Percentiles rank a stretch among this genome's conserved stretches.
Evolutionary conservation across 306 rosid species (phyloP).

Genomic region (Ammopiptanthus mongolicus): DNA sequence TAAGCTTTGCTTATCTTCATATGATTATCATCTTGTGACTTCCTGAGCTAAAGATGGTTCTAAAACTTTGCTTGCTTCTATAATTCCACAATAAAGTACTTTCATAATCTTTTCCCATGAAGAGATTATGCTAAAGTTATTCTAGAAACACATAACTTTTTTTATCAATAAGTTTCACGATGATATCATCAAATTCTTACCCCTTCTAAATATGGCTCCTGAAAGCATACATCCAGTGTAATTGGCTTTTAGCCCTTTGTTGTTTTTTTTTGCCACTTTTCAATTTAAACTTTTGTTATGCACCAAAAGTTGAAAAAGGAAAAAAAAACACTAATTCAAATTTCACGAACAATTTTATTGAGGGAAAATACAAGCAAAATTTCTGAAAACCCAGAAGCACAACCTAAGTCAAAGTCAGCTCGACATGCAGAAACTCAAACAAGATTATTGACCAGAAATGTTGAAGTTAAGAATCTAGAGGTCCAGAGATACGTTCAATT

Average conservation of each 20-base stretch:
- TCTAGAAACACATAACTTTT: too few species aligned
- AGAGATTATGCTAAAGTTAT: too few species aligned
- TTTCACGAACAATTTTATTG: not conserved
- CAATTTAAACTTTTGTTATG: not conserved
- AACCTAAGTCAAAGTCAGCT: not conserved
- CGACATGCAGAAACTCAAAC: not conserved
- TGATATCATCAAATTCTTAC: too few species aligned
- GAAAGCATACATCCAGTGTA: too few species aligned
- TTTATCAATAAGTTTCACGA: too few species aligned
- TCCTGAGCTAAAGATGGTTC: slow-evolving; percentile 1
- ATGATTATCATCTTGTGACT: not conserved
- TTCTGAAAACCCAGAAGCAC: not conserved
- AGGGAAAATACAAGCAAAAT: not conserved
- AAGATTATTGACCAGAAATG: not conserved
- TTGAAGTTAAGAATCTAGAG: not conserved
- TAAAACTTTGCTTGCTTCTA: not conserved
- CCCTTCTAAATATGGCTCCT: too few species aligned
- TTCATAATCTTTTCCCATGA: too few species aligned
- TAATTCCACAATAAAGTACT: too few species aligned
- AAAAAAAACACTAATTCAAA: not conserved
- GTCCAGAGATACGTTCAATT: not conserved
- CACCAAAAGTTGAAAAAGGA: not conserved
- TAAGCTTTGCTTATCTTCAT: not conserved
- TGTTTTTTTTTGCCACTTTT: not conserved
- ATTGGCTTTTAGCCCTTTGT: not conserved